Base-by-base conservation (phyloP, 2,329 filamentous ascomycete species). In the Didymellaceae sp. region DNA sequence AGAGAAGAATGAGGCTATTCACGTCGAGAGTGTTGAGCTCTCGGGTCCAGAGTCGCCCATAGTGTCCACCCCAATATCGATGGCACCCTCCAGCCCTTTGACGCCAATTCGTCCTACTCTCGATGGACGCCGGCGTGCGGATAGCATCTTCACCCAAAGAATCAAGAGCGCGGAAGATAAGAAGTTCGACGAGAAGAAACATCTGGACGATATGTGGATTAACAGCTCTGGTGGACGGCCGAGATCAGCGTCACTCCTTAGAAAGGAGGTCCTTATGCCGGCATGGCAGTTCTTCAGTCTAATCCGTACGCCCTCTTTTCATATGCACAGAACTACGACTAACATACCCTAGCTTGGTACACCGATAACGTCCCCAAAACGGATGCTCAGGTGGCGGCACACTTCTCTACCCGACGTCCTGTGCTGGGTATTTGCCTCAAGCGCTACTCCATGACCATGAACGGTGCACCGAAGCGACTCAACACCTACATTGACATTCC, bases 221-320 rank as follows among this genome's bases (percentile, higher is more conserved):
- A 65, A 65, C 25, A 67, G 72, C 50, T 65, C 65, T 34, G 39
- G 57, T 58, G 62, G 59, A 51, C 62, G 62, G 57, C 68, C 72
- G 66, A 58, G 70, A 18, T 68, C 70, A 34, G 61, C 64, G 30
- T 79, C 76, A 25, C 72, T 81, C 40, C 73, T 71, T 51, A 68
- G 82, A 57, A 96, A 93, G 67, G 92, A 96, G 63, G 89, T 97
- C 11, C 87, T 93, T 51, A 96, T 97, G 78, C 93, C 93, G 28
- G 94, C 94, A 2, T 97, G 92, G 91, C 93, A 97, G 66, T 96
- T 97, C 67, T 97, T 97, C 75, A 91, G 89, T 65, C 78, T 97
- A 20, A 91, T 97, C 63, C 92, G 89, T 91, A 77, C 75, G 88
- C 80, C 1, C 11, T 10, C 8, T 6, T 10, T 18, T 2, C 17